A percentile compares a stretch with the other conserved stretches of the same genome.
Conservation (phyloP, 306 rosid species). For the Dalbergia oliveri region DNA sequence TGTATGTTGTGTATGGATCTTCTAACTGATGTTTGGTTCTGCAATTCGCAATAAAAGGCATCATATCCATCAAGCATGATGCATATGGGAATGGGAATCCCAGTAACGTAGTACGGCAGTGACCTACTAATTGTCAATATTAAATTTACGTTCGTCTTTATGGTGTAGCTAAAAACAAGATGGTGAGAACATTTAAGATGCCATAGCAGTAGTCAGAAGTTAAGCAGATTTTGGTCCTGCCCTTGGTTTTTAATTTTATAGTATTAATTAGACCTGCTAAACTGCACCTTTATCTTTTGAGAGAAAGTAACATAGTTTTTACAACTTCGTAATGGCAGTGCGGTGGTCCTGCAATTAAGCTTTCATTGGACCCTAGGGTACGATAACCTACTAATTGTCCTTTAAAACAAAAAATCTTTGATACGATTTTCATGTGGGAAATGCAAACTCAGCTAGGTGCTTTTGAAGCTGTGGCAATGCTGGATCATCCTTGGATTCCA, state of each 20-base stretch:
- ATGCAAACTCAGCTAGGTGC: neutral
- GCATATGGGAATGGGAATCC: slow-evolving; percentile 35
- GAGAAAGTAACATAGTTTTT: neutral
- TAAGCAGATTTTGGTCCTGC: neutral
- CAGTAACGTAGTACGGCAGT: slow-evolving; percentile 36
- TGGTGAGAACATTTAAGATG: slow-evolving; percentile 7
- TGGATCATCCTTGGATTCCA: slow-evolving; percentile 42
- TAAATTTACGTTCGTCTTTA: slow-evolving; percentile 28
- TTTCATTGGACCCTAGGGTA: slow-evolving; percentile 2
- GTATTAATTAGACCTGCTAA: neutral
- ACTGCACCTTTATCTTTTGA: neutral
- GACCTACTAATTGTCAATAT: slow-evolving; percentile 11
- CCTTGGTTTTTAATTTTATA: neutral
- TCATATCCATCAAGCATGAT: slow-evolving; percentile 25
- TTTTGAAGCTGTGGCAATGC: slow-evolving; percentile 4
- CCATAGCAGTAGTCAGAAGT: slow-evolving; percentile 20
- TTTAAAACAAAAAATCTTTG: slow-evolving; percentile 1
- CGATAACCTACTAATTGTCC: slow-evolving; percentile 7
- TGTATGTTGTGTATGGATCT: slow-evolving; percentile 30
- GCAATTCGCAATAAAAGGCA: slow-evolving; percentile 41
- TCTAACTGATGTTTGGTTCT: slow-evolving; percentile 34
- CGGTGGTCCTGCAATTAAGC: slow-evolving; percentile 11
- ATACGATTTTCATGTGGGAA: neutral
- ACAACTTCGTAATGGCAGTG: neutral
- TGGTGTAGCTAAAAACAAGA: slow-evolving; percentile 5